Percentiles rank a stretch among this genome's conserved stretches.
Conservation (phyloP, 2,329 filamentous ascomycete species). For the Sporothrix euskadiensis region DNA sequence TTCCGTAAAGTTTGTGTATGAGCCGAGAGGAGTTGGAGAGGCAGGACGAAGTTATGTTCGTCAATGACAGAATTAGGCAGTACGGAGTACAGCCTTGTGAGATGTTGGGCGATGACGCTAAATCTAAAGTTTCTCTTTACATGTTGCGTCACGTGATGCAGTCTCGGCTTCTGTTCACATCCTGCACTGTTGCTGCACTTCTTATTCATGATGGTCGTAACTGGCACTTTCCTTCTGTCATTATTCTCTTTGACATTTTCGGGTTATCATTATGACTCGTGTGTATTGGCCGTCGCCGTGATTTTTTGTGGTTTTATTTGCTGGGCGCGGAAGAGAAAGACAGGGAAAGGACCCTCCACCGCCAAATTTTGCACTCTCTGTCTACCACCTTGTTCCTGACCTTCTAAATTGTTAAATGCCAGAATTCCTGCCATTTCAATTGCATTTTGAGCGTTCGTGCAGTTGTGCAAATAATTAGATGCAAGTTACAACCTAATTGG, state of each 20-base stretch:
- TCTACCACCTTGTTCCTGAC: not conserved
- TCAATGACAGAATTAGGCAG: conserved; percentile 19
- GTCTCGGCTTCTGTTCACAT: not conserved
- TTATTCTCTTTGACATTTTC: no score
- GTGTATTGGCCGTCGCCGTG: no score
- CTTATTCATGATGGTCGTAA: not conserved
- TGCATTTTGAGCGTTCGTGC: not conserved
- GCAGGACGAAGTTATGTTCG: not conserved
- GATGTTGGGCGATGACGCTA: not conserved
- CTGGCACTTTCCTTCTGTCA: not conserved
- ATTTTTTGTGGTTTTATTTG: not conserved
- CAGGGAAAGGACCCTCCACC: not conserved
- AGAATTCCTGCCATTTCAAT: not conserved
- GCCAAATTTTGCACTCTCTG: not conserved
- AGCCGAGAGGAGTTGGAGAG: not conserved
- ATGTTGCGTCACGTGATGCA: not conserved
- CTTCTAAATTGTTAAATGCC: not conserved
- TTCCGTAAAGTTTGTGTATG: not conserved
- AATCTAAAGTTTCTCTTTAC: not conserved
- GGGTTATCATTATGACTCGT: no score
- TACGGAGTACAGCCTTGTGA: conserved; percentile 2
- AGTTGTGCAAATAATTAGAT: no score
- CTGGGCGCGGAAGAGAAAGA: not conserved
- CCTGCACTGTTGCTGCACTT: not conserved
- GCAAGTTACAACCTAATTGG: not conserved